Evolutionary conservation across 768 basidiomycete species (phyloP).

Genomic region (Mrakia hoshinonis): DNA sequence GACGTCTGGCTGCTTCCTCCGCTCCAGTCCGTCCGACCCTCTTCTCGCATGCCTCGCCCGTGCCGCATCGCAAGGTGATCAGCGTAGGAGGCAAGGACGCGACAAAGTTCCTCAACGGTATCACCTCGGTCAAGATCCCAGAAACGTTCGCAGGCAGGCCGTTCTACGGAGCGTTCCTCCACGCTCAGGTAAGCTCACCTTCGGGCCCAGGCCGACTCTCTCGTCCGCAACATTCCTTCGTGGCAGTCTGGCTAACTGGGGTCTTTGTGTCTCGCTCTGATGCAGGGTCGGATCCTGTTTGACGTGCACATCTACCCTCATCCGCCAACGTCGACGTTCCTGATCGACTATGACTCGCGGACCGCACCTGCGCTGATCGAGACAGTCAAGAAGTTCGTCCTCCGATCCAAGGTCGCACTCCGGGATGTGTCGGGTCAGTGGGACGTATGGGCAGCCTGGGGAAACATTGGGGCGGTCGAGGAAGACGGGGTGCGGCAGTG

Average conservation of each 20-base stretch:
- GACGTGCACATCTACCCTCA: conserved; percentile 74
- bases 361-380: conserved; percentile 48
- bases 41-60: conserved; percentile 44
- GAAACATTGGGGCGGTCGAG: background rate
- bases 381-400: conserved; percentile 72
- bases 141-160: conserved; percentile 43
- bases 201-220: background rate
- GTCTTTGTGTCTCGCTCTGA: conserved; percentile 7
- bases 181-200: conserved; percentile 58
- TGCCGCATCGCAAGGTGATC: conserved; percentile 60
- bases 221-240: background rate
- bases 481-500: conserved; percentile 42
- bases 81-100: conserved; percentile 74
- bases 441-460: conserved; percentile 74
- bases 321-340: conserved; percentile 47
- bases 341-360: conserved; percentile 29
- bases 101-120: conserved; percentile 69
- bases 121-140: conserved; percentile 52
- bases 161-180: conserved; percentile 63
- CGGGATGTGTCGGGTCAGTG: conserved; percentile 67
- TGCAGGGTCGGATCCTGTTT: conserved; percentile 76
- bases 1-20: background rate
- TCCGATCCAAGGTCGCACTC: conserved; percentile 81
- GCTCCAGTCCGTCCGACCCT: background rate
- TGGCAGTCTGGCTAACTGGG: conserved; percentile 3